A percentile compares a stretch with the other conserved stretches of the same genome.
phyloP scores from a whole-genome alignment of 768 basidiomycete genomes.

The Phallus indusiatus region DNA sequence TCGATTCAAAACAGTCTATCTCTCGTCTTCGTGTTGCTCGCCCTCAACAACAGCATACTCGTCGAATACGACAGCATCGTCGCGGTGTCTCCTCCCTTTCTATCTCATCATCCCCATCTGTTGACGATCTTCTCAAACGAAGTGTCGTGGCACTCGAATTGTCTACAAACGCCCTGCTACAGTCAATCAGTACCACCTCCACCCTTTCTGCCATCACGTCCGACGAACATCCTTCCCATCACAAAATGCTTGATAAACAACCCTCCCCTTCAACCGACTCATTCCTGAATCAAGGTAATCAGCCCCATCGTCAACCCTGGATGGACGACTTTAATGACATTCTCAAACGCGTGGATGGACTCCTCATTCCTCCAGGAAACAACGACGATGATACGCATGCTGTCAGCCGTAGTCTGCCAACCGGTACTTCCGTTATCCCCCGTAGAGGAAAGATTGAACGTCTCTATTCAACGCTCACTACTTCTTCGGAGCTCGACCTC shows the following conservation, averaged over 20 bases:
- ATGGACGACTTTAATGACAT: slow-evolving; percentile 61
- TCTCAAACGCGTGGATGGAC: slow-evolving; percentile 47
- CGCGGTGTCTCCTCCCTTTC: slow-evolving; percentile 21
- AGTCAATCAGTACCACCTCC: slow-evolving; percentile 63
- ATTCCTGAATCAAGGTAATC: no score
- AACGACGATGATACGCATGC: slow-evolving; percentile 15
- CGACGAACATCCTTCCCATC: slow-evolving; percentile 31
- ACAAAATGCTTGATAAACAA: slow-evolving; percentile 8
- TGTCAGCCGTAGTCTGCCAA: slow-evolving; percentile 40
- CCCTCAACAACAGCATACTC: slow-evolving; percentile 16
- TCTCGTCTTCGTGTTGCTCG: slow-evolving; percentile 8
- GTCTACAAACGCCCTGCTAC: slow-evolving; percentile 71
- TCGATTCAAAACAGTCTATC: slow-evolving; percentile 26
- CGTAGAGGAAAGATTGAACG: slow-evolving; percentile 17
- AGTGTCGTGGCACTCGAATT: slow-evolving; percentile 81
- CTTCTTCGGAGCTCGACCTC: slow-evolving; percentile 28
- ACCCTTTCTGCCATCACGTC: slow-evolving; percentile 37
- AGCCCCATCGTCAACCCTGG: slow-evolving; percentile 40
- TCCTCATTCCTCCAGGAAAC: slow-evolving; percentile 36
- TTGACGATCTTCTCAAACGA: slow-evolving; percentile 67
- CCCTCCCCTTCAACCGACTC: slow-evolving; percentile 33
- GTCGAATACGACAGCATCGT: slow-evolving; percentile 13
- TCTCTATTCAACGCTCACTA: slow-evolving; percentile 17
- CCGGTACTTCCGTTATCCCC: slow-evolving; percentile 22
- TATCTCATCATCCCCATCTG: slow-evolving; percentile 42